Base-by-base conservation (phyloP, 208 protist genomes). In the Phytomonas sp. region DNA sequence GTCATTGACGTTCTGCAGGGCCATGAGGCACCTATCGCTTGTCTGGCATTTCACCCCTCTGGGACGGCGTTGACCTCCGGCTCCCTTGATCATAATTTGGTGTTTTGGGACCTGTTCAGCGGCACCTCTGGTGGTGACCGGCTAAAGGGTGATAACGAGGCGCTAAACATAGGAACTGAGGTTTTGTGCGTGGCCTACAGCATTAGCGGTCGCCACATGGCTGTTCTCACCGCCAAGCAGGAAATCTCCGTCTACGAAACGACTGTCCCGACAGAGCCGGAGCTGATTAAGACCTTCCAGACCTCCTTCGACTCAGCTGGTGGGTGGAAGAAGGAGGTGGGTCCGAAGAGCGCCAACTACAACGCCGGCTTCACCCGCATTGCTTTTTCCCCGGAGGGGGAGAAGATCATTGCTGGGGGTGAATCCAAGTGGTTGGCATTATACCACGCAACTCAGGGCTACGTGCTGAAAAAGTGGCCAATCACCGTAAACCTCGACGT, bases 21-120 rank as follows among this genome's bases (percentile, higher is more conserved):
- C 30, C 92, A 97, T 76, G 91, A 97, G 69, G 89, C 75, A 4
- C 88, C 92, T 30, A 93, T 97, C 67, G 77, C 86, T 31, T 91
- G 85, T 70, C 34, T 97, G 30, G 87, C 87, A 61, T 97, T 97
- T 71, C 89, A 96, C 71, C 91, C 90, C 0, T 89, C 82, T 34
- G 90, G 92, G 40, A 92, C 91, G 4, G 84, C 88, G 26, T 81
- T 97, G 43, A 84, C 86, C 51, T 92, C 88, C 30, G 91, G 90
- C 69, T 87, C 87, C 40, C 80, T 95, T 68, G 94, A 97, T 69
- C 87, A 94, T 68, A 88, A 93, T 75, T 77, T 95, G 60, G 71
- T 93, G 59, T 82, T 97, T 66, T 97, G 94, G 92, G 89, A 97
- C 59, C 83, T 97, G 62, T 97, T 97, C 75, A 91, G 77, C 62